Base-by-base conservation (phyloP, 768 basidiomycete species). In the Chalciporus piperatus region DNA sequence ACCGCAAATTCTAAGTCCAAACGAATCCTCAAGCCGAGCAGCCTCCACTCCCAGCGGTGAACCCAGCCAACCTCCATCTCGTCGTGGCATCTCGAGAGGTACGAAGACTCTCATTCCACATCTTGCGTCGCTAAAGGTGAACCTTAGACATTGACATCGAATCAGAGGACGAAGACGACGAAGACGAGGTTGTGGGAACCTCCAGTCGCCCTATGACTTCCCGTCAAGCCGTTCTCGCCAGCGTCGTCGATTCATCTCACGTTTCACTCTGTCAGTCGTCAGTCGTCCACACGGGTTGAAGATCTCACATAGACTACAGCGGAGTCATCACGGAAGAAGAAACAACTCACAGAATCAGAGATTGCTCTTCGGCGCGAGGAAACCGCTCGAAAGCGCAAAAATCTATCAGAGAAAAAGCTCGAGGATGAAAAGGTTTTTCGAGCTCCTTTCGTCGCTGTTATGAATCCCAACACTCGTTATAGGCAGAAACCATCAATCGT, bases 401-500 rank as follows among this genome's bases (percentile, higher is more conserved):
- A 89, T 59, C 69, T 92, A 40, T 82, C 81, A 6, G 89, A 92
- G 69, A 90, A 90, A 72, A 89, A 87, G 67, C 74, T 91, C 4
- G 87, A 90, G 62, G 89, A 92, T 51, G 90, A 92, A 68, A 91
- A 89, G 81, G 90, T 84, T 48, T 46, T 64, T 57, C 13, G 5
- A 3, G 10, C 13, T 10, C 1, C 4, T 23, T 8, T 8, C 12
- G 2, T 22, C 22, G 22, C 22, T 22, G 22, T 22, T 22, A 22
- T 22, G 22, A 22, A 22, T 22, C 22, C 35, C 6, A 3, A 37
- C n/a, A 37, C n/a, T 16, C n/a, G 16, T 16, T 28, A 17, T 59
- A 92, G 88, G 83, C 83, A 20, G 92, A 93, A 61, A 93, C 92
- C 0, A 93, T 94, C 66, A 92, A 92, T 59, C 85, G 92, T 23